Percentiles rank a stretch among this genome's conserved stretches.
Evolutionary conservation across 257 asterid genomes (phyloP).

Genomic region (Fraxinus americana): DNA sequence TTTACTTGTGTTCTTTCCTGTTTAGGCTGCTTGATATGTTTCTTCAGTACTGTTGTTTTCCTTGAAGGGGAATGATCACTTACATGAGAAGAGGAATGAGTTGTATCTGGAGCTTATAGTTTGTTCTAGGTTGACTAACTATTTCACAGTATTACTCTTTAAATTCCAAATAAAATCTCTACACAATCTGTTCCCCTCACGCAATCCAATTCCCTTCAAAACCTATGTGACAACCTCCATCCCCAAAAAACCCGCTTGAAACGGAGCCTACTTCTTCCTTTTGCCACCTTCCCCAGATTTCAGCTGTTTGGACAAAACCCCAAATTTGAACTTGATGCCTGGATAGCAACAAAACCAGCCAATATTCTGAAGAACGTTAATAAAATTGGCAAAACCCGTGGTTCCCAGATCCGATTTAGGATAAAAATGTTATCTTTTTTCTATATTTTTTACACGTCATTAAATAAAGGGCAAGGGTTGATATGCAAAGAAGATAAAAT

Average conservation of each 20-base stretch:
- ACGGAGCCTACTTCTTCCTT: neutral
- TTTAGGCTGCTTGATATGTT: neutral
- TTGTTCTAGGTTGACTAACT: neutral
- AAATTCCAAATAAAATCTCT: neutral
- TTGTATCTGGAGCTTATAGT: neutral
- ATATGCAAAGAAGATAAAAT: too few species aligned
- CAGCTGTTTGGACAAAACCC: too few species aligned
- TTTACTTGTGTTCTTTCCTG: neutral
- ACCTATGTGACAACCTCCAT: neutral
- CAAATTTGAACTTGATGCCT: too few species aligned
- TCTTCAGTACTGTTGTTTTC: conserved; percentile 6
- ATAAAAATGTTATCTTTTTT: too few species aligned
- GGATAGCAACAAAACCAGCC: too few species aligned
- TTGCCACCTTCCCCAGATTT: neutral
- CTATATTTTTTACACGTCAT: too few species aligned
- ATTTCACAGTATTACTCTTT: neutral
- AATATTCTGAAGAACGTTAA: too few species aligned
- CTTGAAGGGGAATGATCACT: neutral
- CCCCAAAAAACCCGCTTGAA: neutral
- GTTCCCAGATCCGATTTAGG: too few species aligned
- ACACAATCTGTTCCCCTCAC: neutral
- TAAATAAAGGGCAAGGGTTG: too few species aligned
- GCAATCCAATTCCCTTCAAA: neutral
- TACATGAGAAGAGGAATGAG: conserved; percentile 19
- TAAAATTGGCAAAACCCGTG: too few species aligned